Evolutionary conservation across 169 alveolate genomes (phyloP).

Genomic region (Babesia divergens): DNA sequence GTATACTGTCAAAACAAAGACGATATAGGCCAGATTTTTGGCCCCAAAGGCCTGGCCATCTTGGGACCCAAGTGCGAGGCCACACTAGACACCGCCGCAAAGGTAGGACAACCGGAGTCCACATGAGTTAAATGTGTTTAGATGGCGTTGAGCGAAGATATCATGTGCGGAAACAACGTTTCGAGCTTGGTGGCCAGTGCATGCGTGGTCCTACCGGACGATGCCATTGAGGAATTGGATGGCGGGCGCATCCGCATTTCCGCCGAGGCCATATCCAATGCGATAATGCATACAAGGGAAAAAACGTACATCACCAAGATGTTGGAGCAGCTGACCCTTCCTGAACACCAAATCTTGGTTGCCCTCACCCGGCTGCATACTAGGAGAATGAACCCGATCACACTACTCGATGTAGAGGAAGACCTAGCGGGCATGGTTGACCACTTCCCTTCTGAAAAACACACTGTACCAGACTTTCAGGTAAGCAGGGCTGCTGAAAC

Average conservation of each 20-base stretch:
- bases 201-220: slow-evolving; percentile 16
- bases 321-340: slow-evolving; percentile 34
- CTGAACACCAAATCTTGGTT: slow-evolving; percentile 50
- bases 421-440: slow-evolving; percentile 39
- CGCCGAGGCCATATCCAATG: background rate
- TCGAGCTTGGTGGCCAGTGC: slow-evolving; percentile 20
- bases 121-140: background rate
- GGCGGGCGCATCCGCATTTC: slow-evolving; percentile 1
- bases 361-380: slow-evolving; percentile 43
- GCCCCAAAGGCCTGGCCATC: background rate
- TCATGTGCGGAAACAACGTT: slow-evolving; percentile 22
- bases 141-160: slow-evolving; percentile 3
- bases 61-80: slow-evolving; percentile 6
- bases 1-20: slow-evolving; percentile 39
- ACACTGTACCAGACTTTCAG: slow-evolving; percentile 19
- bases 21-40: slow-evolving; percentile 2
- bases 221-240: background rate
- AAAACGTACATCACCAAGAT: background rate
- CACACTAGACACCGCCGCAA: slow-evolving; percentile 13
- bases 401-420: slow-evolving; percentile 16
- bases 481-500: too few relatives aligned
- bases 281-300: background rate
- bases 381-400: slow-evolving; percentile 46
- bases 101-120: background rate
- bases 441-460: slow-evolving; percentile 30